Evolutionary conservation across 352 stramenopile species (phyloP).

Genomic region (Globisporangium barbulae): DNA sequence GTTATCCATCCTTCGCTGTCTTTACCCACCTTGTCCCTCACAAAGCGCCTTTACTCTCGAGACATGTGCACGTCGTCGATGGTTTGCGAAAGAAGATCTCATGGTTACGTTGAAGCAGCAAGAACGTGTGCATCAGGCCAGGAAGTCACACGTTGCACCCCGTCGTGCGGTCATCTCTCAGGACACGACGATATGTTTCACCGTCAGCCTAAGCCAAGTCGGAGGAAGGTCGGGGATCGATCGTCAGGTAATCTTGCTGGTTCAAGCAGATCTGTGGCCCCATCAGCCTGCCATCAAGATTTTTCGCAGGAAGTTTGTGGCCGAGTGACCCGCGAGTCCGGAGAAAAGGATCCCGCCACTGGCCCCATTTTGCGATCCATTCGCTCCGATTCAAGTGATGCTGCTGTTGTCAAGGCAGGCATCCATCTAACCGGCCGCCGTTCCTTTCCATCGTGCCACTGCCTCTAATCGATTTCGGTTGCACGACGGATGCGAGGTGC

Average conservation of each 20-base stretch:
- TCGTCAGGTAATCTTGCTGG: background rate
- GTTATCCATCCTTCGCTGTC: background rate
- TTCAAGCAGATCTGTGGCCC: too few species aligned
- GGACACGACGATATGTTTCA: background rate
- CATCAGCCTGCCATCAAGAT: too few species aligned
- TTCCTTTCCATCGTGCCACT: conserved; percentile 7
- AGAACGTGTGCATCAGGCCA: background rate
- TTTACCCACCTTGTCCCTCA: too few species aligned
- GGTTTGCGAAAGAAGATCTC: background rate
- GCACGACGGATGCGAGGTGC: background rate
- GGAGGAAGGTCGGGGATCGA: background rate
- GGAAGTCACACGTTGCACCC: background rate
- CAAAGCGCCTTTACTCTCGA: background rate
- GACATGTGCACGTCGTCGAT: background rate
- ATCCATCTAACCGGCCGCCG: background rate
- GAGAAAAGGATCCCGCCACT: background rate
- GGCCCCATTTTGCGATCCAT: background rate
- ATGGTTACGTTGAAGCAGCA: background rate
- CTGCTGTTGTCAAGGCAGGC: background rate
- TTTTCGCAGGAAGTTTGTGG: background rate
- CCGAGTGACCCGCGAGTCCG: background rate
- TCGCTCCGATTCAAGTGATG: too few species aligned
- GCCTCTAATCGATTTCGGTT: conserved; percentile 12
- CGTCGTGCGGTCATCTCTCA: background rate
- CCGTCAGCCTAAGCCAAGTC: too few species aligned